Conservation (phyloP, 2,329 filamentous ascomycete genomes). For the Penicillium frequentans region DNA sequence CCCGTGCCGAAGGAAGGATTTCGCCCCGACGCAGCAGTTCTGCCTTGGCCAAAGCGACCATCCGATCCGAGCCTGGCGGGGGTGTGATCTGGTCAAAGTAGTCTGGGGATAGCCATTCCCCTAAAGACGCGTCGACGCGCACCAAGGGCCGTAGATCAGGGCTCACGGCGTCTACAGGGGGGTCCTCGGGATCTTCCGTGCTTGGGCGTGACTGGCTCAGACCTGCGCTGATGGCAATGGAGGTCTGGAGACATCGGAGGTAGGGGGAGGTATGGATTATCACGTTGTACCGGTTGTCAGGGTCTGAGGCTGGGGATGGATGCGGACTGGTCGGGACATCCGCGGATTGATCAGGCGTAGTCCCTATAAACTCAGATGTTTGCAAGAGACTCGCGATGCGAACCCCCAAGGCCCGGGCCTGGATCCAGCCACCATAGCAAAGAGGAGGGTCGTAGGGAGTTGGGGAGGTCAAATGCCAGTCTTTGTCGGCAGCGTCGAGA, state of each 20-base stretch:
- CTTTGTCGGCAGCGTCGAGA: slow-evolving; percentile 89
- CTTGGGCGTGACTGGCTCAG: slow-evolving; percentile 55
- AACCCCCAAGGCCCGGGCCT: slow-evolving; percentile 76
- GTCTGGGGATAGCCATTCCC: slow-evolving; percentile 90
- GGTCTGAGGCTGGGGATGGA: slow-evolving; percentile 11
- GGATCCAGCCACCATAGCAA: slow-evolving; percentile 91
- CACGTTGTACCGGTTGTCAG: slow-evolving; percentile 54
- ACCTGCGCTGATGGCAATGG: slow-evolving; percentile 82
- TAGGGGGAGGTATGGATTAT: slow-evolving; percentile 94
- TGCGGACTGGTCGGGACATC: slow-evolving; percentile 8
- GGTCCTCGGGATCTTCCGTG: slow-evolving; percentile 8
- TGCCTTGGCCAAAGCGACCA: slow-evolving; percentile 86
- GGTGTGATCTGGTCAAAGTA: slow-evolving; percentile 93
- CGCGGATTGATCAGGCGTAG: slow-evolving; percentile 10
- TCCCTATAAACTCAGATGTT: slow-evolving; percentile 40
- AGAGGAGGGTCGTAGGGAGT: slow-evolving; percentile 94
- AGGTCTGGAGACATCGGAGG: slow-evolving; percentile 87
- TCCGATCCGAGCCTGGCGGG: slow-evolving; percentile 79
- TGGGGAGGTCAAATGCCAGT: slow-evolving; percentile 90
- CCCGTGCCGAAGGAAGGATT: slow-evolving; percentile 47
- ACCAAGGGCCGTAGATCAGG: slow-evolving; percentile 45
- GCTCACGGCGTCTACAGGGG: background rate
- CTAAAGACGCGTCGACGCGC: slow-evolving; percentile 86
- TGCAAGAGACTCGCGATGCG: slow-evolving; percentile 75
- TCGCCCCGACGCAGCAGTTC: slow-evolving; percentile 78